Evolutionary conservation across 805 yeast genomes (phyloP).

Genomic region (Wickerhamomyces silvicola): DNA sequence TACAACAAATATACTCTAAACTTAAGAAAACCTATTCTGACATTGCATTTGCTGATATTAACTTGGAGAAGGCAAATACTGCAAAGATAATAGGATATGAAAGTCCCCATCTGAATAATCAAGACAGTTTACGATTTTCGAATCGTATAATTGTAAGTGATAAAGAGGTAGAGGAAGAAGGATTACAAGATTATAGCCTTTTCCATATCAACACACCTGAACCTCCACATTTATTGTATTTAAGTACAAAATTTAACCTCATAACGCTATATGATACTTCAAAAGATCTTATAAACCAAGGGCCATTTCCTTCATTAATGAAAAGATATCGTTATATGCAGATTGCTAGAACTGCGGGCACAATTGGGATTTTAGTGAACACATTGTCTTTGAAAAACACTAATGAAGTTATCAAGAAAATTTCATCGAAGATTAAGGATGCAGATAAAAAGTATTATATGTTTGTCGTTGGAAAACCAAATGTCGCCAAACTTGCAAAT

Average conservation of each 20-base stretch:
- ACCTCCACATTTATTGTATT: conserved; percentile 67
- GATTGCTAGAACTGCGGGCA: conserved; percentile 83
- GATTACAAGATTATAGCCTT: conserved; percentile 43
- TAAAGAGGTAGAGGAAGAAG: conserved; percentile 23
- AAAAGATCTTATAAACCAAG: conserved; percentile 29
- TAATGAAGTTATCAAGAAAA: conserved; percentile 52
- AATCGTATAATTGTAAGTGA: conserved; percentile 27
- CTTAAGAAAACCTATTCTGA: conserved; percentile 27
- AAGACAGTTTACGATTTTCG: conserved; percentile 16
- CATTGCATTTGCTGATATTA: conserved; percentile 35
- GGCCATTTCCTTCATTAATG: conserved; percentile 75
- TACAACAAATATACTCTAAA: conserved; percentile 32
- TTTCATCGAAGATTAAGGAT: conserved; percentile 52
- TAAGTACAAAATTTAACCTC: conserved; percentile 62
- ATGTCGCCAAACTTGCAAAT: conserved; percentile 93
- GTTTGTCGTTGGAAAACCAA: conserved; percentile 96
- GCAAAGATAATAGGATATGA: conserved; percentile 38
- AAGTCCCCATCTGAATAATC: not conserved
- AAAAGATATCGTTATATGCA: conserved; percentile 83
- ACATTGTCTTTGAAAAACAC: conserved; percentile 80
- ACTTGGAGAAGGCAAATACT: conserved; percentile 24
- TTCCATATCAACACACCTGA: conserved; percentile 73
- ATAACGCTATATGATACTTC: conserved; percentile 46
- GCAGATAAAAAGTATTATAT: conserved; percentile 90
- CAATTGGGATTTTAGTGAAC: conserved; percentile 86